A percentile compares a stretch with the other conserved stretches of the same genome.
Evolutionary conservation across 2,329 filamentous ascomycete species (phyloP).

Genomic region (Tolypocladium paradoxum): DNA sequence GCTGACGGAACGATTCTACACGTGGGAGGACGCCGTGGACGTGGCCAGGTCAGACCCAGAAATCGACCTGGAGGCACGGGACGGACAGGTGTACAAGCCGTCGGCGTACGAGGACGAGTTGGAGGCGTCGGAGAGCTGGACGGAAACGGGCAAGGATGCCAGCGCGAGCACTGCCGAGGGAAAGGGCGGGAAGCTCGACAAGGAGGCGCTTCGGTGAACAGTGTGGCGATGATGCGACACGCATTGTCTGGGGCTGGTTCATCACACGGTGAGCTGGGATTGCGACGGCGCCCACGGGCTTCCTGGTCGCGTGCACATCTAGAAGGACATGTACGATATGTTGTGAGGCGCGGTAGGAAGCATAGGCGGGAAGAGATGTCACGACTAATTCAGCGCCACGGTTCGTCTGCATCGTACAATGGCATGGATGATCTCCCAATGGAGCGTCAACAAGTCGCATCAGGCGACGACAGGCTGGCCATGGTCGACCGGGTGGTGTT

Average conservation of each 20-base stretch:
- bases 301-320: neutral
- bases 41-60: constrained; percentile 57
- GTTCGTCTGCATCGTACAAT: neutral
- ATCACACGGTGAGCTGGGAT: neutral
- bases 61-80: constrained; percentile 43
- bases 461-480: neutral
- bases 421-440: no score
- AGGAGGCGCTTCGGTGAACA: neutral
- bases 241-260: neutral
- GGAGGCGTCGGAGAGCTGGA: constrained; percentile 14
- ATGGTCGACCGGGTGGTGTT: neutral
- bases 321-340: neutral
- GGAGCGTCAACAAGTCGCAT: no score
- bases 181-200: constrained; percentile 7
- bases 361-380: no score
- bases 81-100: constrained; percentile 40
- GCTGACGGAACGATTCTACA: constrained; percentile 79
- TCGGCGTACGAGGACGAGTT: constrained; percentile 23
- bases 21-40: constrained; percentile 67
- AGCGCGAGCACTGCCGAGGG: constrained; percentile 3
- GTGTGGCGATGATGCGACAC: neutral
- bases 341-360: neutral
- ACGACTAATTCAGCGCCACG: neutral
- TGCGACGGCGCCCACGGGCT: neutral
- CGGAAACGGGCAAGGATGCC: constrained; percentile 7